phyloP scores from a whole-genome alignment of 169 alveolate species.

The Plasmodium coatneyi region DNA sequence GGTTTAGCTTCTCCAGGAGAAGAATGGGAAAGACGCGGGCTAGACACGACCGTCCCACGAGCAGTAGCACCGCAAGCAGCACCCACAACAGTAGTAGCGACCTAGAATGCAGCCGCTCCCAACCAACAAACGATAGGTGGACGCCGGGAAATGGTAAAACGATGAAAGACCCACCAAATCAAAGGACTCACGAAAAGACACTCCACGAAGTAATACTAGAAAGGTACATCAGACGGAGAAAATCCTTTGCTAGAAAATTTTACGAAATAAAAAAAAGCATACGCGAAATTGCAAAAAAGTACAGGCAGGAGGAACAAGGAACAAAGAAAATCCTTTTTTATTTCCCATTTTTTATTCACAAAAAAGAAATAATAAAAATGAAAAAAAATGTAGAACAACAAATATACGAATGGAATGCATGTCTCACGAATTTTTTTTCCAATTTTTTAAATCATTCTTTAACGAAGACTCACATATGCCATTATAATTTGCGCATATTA shows the following conservation, averaged over 20 bases:
- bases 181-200: not conserved
- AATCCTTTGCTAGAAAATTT: slow-evolving; percentile 1
- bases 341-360: slow-evolving; percentile 63
- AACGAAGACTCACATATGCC: slow-evolving; percentile 9
- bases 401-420: slow-evolving; percentile 16
- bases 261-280: slow-evolving; percentile 23
- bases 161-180: not conserved
- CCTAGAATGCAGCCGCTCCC: not conserved
- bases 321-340: not conserved
- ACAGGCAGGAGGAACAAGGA: slow-evolving; percentile 1
- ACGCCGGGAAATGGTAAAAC: not conserved
- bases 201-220: not conserved
- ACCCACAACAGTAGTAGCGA: slow-evolving; percentile 1
- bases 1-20: not conserved
- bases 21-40: not conserved
- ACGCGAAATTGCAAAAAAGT: slow-evolving; percentile 22
- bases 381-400: slow-evolving; percentile 52
- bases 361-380: slow-evolving; percentile 29
- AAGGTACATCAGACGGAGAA: slow-evolving; percentile 26
- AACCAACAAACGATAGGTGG: not conserved
- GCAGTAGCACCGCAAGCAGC: not conserved
- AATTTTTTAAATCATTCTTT: slow-evolving; percentile 23
- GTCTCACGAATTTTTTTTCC: slow-evolving; percentile 51
- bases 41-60: not conserved
- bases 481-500: slow-evolving; percentile 32